Evolutionary conservation across 192 early-diverging fungal genomes (phyloP).

Genomic region (Entomortierella chlamydospora): DNA sequence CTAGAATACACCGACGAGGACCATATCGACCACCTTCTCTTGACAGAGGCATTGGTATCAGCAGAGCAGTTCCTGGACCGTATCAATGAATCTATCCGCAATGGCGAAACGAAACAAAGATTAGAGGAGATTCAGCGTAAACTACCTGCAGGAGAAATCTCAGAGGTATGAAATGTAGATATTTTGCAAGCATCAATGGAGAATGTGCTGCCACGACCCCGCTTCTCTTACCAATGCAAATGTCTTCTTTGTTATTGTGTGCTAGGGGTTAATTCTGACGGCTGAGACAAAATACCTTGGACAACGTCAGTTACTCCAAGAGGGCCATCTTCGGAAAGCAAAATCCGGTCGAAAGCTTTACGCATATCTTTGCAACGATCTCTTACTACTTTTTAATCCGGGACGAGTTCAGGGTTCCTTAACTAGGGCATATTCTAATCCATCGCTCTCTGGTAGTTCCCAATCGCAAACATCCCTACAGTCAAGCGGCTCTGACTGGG

Average conservation of each 20-base stretch:
- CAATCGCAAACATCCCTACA: background rate
- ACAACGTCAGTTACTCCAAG: conserved; percentile 71
- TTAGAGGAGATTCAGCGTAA: conserved; percentile 67
- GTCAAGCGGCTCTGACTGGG: conserved; percentile 17
- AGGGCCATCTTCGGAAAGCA: conserved; percentile 76
- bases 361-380: conserved; percentile 79
- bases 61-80: conserved; percentile 77
- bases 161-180: conserved; percentile 48
- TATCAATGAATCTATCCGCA: conserved; percentile 87
- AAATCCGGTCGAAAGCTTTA: conserved; percentile 84
- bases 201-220: too few species aligned
- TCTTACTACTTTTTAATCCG: conserved; percentile 67
- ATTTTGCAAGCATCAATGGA: too few species aligned
- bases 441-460: background rate
- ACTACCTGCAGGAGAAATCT: conserved; percentile 67
- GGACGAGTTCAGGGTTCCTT: conserved; percentile 9
- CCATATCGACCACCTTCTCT: conserved; percentile 82
- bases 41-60: conserved; percentile 73
- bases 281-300: conserved; percentile 69
- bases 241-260: conserved; percentile 6
- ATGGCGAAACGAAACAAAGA: conserved; percentile 64
- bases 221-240: conserved; percentile 13
- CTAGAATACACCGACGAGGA: conserved; percentile 76
- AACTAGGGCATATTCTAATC: background rate
- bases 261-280: conserved; percentile 65